A percentile compares a stretch with the other conserved stretches of the same genome.
phyloP scores from a whole-genome alignment of 768 basidiomycete genomes.

The Amanita fuliginea region DNA sequence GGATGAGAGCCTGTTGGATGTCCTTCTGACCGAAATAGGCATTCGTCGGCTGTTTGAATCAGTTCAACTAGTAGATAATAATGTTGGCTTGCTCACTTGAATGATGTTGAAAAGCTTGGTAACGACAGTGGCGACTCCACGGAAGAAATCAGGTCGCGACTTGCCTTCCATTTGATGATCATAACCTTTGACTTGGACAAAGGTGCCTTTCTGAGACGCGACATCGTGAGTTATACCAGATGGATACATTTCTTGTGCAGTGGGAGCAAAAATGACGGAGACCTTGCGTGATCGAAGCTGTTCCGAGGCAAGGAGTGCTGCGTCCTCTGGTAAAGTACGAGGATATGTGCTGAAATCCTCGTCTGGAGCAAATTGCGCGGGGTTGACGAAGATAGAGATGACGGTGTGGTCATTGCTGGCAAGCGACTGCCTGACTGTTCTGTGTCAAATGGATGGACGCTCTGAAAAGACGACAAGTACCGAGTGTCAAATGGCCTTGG shows the following conservation, averaged over 20 bases:
- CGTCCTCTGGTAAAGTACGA: conserved; percentile 69
- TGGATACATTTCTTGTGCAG: conserved; percentile 83
- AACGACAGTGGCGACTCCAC: conserved; percentile 91
- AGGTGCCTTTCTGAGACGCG: conserved; percentile 70
- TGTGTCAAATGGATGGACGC: background rate
- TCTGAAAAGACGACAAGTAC: conserved; percentile 31
- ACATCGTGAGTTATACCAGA: conserved; percentile 78
- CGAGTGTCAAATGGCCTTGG: conserved; percentile 84
- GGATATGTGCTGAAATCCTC: conserved; percentile 92
- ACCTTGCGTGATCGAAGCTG: conserved; percentile 26
- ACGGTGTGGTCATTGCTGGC: conserved; percentile 76
- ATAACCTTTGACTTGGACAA: conserved; percentile 87
- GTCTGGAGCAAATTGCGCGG: conserved; percentile 92
- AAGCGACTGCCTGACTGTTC: conserved; percentile 66
- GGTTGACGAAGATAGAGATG: conserved; percentile 95
- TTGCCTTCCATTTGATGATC: conserved; percentile 88
- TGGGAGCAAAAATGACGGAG: conserved; percentile 72
- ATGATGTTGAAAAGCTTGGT: conserved; percentile 92
- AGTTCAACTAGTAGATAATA: no score
- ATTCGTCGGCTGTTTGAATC: conserved; percentile 76
- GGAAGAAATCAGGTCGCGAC: conserved; percentile 84
- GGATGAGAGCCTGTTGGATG: conserved; percentile 88
- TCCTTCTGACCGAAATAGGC: conserved; percentile 98
- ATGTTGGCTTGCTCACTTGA: conserved; percentile 60
- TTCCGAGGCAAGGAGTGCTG: conserved; percentile 40